Conservation (phyloP, 306 rosid genomes). For the Lathyrus sativus region DNA sequence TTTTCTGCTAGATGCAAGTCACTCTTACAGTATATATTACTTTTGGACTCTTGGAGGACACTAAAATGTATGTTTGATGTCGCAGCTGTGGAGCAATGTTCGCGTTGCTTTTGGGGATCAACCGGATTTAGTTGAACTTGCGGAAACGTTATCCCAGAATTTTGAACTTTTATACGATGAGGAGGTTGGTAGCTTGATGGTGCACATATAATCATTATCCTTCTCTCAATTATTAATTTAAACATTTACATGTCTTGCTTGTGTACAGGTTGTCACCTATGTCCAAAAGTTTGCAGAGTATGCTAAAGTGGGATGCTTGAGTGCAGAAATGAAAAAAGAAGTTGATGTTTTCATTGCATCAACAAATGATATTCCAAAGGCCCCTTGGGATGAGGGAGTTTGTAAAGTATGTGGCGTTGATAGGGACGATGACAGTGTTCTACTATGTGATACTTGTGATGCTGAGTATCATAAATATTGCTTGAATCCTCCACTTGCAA, state of each 20-base stretch:
- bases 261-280: slow-evolving; percentile 68
- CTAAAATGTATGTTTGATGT: slow-evolving; percentile 38
- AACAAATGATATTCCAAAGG: slow-evolving; percentile 78
- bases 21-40: slow-evolving; percentile 12
- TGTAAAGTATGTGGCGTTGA: slow-evolving; percentile 99
- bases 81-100: slow-evolving; percentile 91
- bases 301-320: slow-evolving; percentile 62
- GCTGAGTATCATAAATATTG: slow-evolving; percentile 99
- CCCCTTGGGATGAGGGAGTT: slow-evolving; percentile 99
- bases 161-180: slow-evolving; percentile 71
- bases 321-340: slow-evolving; percentile 68
- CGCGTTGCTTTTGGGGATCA: slow-evolving; percentile 86
- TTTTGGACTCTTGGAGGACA: slow-evolving; percentile 17
- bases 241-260: slow-evolving; percentile 24
- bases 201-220: slow-evolving; percentile 30
- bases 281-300: slow-evolving; percentile 61
- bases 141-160: slow-evolving; percentile 70
- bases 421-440: slow-evolving; percentile 97
- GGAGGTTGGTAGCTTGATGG: slow-evolving; percentile 61
- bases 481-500: slow-evolving; percentile 96
- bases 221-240: slow-evolving; percentile 29
- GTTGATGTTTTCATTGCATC: slow-evolving; percentile 61
- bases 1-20: slow-evolving; percentile 8
- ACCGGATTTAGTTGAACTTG: slow-evolving; percentile 84
- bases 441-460: slow-evolving; percentile 95